These are phyloP conservation scores for Apiospora pterosperma DNA, from an alignment of 2,329 filamentous ascomycete species.

Conservation along the genomic window DNA sequence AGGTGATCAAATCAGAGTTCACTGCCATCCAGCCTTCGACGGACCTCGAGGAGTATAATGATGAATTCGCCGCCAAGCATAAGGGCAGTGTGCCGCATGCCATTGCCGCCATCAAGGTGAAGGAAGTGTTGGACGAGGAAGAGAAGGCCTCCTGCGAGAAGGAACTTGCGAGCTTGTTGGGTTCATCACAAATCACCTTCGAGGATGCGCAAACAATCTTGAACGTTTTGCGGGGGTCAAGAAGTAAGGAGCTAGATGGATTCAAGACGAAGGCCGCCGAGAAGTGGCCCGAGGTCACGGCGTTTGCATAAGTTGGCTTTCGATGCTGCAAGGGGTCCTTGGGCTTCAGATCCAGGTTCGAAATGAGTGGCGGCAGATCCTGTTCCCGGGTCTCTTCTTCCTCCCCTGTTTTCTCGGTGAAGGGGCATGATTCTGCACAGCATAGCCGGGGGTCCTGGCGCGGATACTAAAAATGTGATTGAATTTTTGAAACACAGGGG, in stretches of 20 bases:
- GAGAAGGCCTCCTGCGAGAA: slow-evolving; percentile 56
- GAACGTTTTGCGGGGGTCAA: slow-evolving; percentile 44
- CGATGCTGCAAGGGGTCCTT: neutral
- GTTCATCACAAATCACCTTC: slow-evolving; percentile 40
- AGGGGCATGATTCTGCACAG: neutral
- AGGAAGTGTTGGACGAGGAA: slow-evolving; percentile 52
- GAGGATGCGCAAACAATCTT: slow-evolving; percentile 43
- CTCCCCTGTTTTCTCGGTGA: neutral
- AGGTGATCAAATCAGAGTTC: slow-evolving; percentile 69
- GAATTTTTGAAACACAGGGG: neutral
- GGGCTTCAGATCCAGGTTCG: neutral
- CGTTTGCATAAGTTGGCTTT: slow-evolving; percentile 32
- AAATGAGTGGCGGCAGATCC: neutral
- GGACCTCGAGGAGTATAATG: slow-evolving; percentile 62
- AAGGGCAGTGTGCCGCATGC: slow-evolving; percentile 59
- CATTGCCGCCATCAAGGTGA: slow-evolving; percentile 59
- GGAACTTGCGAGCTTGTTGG: slow-evolving; percentile 53
- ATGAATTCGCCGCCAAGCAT: slow-evolving; percentile 61
- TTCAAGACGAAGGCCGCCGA: slow-evolving; percentile 46
- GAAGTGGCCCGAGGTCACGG: slow-evolving; percentile 50
- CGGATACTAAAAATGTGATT: neutral
- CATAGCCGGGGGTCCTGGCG: neutral
- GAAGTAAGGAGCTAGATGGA: slow-evolving; percentile 42
- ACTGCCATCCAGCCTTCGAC: slow-evolving; percentile 54
- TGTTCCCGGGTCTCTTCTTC: neutral